Evolutionary conservation across 73 alveolate species (phyloP), one percentile per base, ranked within the genome.

Genomic region (Symbiodinium pilosum): DNA sequence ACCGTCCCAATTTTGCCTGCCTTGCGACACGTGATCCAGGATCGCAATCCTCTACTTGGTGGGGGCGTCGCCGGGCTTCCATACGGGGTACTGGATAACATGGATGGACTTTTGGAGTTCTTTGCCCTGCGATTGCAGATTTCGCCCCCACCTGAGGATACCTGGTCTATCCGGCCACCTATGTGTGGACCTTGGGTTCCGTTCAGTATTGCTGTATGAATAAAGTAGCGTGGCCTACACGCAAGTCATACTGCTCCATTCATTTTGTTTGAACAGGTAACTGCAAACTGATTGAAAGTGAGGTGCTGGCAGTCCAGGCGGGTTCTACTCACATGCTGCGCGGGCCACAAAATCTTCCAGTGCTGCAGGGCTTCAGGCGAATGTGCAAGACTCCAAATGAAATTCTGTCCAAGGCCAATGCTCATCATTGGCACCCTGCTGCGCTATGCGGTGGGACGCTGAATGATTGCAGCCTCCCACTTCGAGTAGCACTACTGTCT

Each of bases 21-120:
- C n/a, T n/a, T n/a, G n/a, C n/a, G n/a, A n/a, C n/a, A n/a, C n/a
- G n/a, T n/a, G n/a, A n/a, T n/a, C n/a, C n/a, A 89, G 95, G 97
- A 91, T 59, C 87, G 81, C 24, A 91, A 91, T 91, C 97, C 39
- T 28, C 97, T 30, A 40, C 97, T n/a, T 91, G 97, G 97, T 91
- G 97, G 97, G 97, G 97, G 21, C 97, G 97, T 18, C 11, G 8
- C 88, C 41, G 30, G 81, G 73, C 56, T 32, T 71, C n/a, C 8
- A 3, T 9, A 21, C 12, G n/a, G n/a, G n/a, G n/a, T n/a, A n/a
- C n/a, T n/a, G n/a, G n/a, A n/a, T n/a, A n/a, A n/a, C n/a, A n/a
- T n/a, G n/a, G n/a, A n/a, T n/a, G n/a, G n/a, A n/a, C n/a, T n/a
- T n/a, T n/a, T n/a, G n/a, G n/a, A n/a, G n/a, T n/a, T n/a, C n/a